Conservation (phyloP, 306 rosid species). For the Prunus armeniaca region DNA sequence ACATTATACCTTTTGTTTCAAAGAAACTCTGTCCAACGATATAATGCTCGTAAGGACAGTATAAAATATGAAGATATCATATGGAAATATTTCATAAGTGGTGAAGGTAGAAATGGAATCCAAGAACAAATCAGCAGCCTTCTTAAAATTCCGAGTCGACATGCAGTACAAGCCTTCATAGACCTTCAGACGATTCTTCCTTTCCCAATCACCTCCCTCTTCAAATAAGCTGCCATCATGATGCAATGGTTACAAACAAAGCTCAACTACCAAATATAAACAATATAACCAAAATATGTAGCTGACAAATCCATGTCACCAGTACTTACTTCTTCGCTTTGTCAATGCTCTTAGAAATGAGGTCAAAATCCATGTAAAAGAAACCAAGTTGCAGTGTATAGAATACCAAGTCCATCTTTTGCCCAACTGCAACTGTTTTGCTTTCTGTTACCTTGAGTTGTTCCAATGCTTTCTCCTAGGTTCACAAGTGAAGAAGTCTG, state of each 20-base stretch:
- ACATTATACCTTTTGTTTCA: constrained; percentile 76
- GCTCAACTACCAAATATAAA: constrained; percentile 10
- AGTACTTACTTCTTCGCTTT: constrained; percentile 75
- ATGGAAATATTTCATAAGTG: constrained; percentile 85
- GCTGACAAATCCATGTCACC: constrained; percentile 9
- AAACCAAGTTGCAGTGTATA: constrained; percentile 88
- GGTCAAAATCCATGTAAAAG: constrained; percentile 95
- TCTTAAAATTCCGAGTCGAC: constrained; percentile 89
- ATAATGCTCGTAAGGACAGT: constrained; percentile 94
- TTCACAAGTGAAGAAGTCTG: constrained; percentile 17
- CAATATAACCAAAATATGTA: background rate
- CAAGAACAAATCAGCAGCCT: constrained; percentile 80
- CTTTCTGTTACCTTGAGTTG: constrained; percentile 90
- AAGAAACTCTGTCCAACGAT: constrained; percentile 88
- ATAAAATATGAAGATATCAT: constrained; percentile 87
- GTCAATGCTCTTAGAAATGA: constrained; percentile 90
- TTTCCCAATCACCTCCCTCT: constrained; percentile 99
- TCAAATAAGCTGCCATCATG: constrained; percentile 76
- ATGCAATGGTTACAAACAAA: constrained; percentile 29
- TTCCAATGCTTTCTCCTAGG: constrained; percentile 85
- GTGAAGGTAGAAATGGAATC: constrained; percentile 97
- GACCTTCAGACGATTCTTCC: constrained; percentile 93
- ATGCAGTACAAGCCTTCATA: constrained; percentile 91
- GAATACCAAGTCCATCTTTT: constrained; percentile 96
- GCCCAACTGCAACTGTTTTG: constrained; percentile 97